Evolutionary conservation across 2,329 filamentous ascomycete genomes (phyloP).

Genomic region (Sarocladiaceae sp.): DNA sequence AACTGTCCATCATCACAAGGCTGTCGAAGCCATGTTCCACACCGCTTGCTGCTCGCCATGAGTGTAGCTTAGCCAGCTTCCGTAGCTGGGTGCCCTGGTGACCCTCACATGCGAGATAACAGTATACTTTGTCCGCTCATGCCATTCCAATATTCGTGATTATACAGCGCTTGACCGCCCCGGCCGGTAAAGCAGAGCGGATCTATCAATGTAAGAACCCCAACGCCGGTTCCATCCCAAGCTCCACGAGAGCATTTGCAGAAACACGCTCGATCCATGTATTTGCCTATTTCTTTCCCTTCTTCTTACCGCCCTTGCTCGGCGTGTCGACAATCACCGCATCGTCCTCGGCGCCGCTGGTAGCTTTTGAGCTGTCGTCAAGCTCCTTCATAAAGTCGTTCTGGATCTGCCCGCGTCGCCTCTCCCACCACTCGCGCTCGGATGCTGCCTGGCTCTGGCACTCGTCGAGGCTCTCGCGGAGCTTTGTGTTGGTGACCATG

Average conservation of each 20-base stretch:
- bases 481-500: constrained; percentile 75
- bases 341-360: constrained; percentile 24
- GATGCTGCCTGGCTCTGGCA: constrained; percentile 63
- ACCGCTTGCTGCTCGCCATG: too few relatives aligned
- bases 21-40: too few relatives aligned
- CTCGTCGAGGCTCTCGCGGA: constrained; percentile 69
- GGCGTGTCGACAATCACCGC: constrained; percentile 67
- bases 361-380: constrained; percentile 43
- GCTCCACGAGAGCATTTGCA: too few relatives aligned
- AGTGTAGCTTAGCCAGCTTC: too few relatives aligned
- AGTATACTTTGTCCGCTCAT: too few relatives aligned
- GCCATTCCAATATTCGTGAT: too few relatives aligned
- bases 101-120: too few relatives aligned
- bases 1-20: too few relatives aligned
- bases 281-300: constrained; percentile 46
- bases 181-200: too few relatives aligned
- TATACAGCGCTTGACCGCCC: too few relatives aligned
- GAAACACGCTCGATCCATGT: background rate
- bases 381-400: constrained; percentile 80
- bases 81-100: too few relatives aligned
- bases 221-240: constrained; percentile 1
- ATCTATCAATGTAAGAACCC: too few relatives aligned
- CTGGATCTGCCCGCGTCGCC: constrained; percentile 66
- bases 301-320: constrained; percentile 55
- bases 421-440: constrained; percentile 92